phyloP scores from a whole-genome alignment of 2,329 filamentous ascomycete genomes.

The Penicillium sp. region DNA sequence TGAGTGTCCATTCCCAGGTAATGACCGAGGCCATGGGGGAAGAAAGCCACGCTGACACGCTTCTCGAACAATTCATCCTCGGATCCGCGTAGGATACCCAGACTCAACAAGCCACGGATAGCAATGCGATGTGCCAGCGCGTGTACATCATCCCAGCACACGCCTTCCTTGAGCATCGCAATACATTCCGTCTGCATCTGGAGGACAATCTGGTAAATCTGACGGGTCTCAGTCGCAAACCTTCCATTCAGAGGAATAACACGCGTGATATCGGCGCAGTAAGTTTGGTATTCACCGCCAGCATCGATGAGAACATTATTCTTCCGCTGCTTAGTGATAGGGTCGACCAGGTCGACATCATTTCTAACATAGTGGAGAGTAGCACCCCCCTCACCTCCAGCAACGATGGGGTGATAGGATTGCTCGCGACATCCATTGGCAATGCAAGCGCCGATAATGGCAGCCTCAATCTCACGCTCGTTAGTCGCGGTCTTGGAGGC shows the following conservation, averaged over 20 bases:
- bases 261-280: constrained; percentile 86
- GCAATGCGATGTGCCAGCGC: constrained; percentile 69
- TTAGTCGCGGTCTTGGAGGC: constrained; percentile 63
- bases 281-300: constrained; percentile 78
- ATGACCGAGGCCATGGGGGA: constrained; percentile 87
- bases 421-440: constrained; percentile 70
- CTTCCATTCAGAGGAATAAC: constrained; percentile 74
- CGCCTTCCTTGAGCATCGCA: constrained; percentile 63
- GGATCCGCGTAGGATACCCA: constrained; percentile 66
- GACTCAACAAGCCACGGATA: constrained; percentile 63
- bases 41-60: constrained; percentile 83
- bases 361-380: constrained; percentile 87
- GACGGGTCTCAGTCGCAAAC: constrained; percentile 66
- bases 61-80: constrained; percentile 72
- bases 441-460: constrained; percentile 71
- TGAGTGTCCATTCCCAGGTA: constrained; percentile 92
- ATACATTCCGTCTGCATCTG: constrained; percentile 79
- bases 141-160: constrained; percentile 69
- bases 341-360: constrained; percentile 63
- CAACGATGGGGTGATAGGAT: constrained; percentile 87
- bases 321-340: constrained; percentile 41
- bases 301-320: constrained; percentile 83
- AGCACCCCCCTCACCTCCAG: constrained; percentile 74
- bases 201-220: constrained; percentile 74
- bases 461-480: constrained; percentile 79